Base-by-base conservation (phyloP, 1,284 basidiomycete species). In the Melampsora americana region DNA sequence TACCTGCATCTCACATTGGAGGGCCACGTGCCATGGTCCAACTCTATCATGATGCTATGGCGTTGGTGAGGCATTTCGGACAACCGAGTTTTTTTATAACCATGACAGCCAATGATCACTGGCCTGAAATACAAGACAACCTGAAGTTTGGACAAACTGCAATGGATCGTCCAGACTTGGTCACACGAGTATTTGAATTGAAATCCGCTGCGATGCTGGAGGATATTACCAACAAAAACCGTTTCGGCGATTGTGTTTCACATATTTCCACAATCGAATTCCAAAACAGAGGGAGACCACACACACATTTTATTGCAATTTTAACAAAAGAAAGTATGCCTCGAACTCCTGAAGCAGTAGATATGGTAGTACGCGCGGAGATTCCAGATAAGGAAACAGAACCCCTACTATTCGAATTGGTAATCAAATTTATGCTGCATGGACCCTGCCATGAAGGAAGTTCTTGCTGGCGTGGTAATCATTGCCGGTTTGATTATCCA, bases 221-320 rank as follows among this genome's bases (percentile, higher is more conserved):
- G 0, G 79, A 84, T 48, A 84, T 86, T 42, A 60, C 77, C 74
- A 84, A 83, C 70, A 67, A 83, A 18, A 80, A 81, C 7, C 79
- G 79, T 30, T 83, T 86, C 79, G 85, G 85, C 0, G 18, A 70
- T 0, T 60, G 79, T 5, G 81, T 81, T 32, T 85, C 83, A 0
- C 69, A 83, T 74, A 83, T 87, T 0, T 85, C 85, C 71, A 83
- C 83, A 0, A 85, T 86, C 75, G 85, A 87, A 78, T 87, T 86
- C 68, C 86, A 87, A 77, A 87, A 86, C 74, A 80, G 84, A 0
- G 85, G 86, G 0, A 82, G 87, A 0, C 86, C 86, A 2, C 86
- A 87, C 68, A 83, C 85, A 78, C 86, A 88, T 74, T 80, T 87
- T 1, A 85, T 85, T 70, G 78, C 87, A 1, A 70, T 70, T 16